Conservation (phyloP, 768 basidiomycete species). For the Lentinula aciculospora region DNA sequence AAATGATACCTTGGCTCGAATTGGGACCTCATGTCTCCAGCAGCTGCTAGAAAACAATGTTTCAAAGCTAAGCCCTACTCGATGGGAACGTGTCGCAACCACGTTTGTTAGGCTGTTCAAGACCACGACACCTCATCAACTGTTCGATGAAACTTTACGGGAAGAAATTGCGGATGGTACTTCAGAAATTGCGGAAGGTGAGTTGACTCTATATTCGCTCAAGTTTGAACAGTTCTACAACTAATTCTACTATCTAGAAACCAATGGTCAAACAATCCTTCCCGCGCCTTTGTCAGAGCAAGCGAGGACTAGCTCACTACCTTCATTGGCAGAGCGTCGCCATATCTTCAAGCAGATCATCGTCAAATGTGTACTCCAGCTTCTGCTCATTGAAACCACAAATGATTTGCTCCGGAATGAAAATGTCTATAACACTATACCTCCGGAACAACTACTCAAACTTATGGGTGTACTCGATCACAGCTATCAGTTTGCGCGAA, state of each 20-base stretch:
- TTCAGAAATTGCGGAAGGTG: slow-evolving; percentile 46
- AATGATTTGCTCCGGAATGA: slow-evolving; percentile 92
- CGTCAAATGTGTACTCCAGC: slow-evolving; percentile 97
- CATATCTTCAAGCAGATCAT: slow-evolving; percentile 97
- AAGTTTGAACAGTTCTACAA: background rate
- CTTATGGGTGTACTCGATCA: slow-evolving; percentile 96
- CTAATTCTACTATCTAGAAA: slow-evolving; percentile 34
- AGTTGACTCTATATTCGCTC: background rate
- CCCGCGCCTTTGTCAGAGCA: slow-evolving; percentile 83
- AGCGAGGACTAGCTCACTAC: slow-evolving; percentile 37
- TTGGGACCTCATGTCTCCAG: slow-evolving; percentile 96
- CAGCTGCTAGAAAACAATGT: slow-evolving; percentile 94
- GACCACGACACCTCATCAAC: slow-evolving; percentile 94
- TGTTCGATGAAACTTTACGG: slow-evolving; percentile 91
- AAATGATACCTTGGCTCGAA: slow-evolving; percentile 95
- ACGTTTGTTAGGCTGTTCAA: slow-evolving; percentile 96
- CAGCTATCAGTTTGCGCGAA: slow-evolving; percentile 94
- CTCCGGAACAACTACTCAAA: slow-evolving; percentile 86
- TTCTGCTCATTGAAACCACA: slow-evolving; percentile 94
- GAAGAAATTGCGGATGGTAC: slow-evolving; percentile 66
- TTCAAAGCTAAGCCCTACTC: slow-evolving; percentile 70
- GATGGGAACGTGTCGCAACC: slow-evolving; percentile 89
- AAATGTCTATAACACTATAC: slow-evolving; percentile 88
- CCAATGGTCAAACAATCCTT: slow-evolving; percentile 63
- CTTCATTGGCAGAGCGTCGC: slow-evolving; percentile 67